Base-by-base conservation (phyloP, 495 filamentous ascomycete genomes). In the Podospora comata region DNA sequence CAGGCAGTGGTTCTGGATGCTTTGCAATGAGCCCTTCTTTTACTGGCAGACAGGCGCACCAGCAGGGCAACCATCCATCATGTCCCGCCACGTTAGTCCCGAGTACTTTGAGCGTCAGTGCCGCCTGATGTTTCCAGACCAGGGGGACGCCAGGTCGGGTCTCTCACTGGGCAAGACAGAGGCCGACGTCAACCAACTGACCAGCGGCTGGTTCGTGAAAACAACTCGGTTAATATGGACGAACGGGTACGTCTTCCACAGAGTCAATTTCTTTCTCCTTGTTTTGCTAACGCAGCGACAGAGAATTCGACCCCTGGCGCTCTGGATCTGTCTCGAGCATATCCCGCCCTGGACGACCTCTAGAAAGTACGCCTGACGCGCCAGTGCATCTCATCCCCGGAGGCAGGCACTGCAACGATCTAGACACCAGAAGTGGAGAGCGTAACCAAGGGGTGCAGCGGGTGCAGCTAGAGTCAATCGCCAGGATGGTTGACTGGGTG, bases 21-120 rank as follows among this genome's bases (percentile, higher is more conserved):
- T 85, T 39, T 88, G 88, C 77, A 89, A 89, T 72, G 85, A 90
- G 77, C 86, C 88, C 0, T 81, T 88, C 60, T 84, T 78, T 67
- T 87, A 84, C 70, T 89, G 85, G 83, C 85, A 87, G 69, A 81
- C 84, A 18, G 55, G 55, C 55, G 84, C 86, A 18, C 86, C 87
- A 5, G 32, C 69, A 7, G 72, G 68, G 68, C 69, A 71, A 0
- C 67, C 78, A 9, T 79, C 78, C 34, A 75, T 88, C 34, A 82
- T 88, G 60, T 88, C 87, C 23, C 83, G 86, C 44, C 76, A 84
- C 15, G 83, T 88, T 60, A 81, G 72, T 32, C 79, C 78, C 9
- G 79, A 79, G 11, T 90, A 89, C 79, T 88, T 80, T 78, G 82
- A 85, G 68, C 77, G 84, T 0, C 86, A 89, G 72, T 91, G 88